Evolutionary conservation across 306 rosid genomes (phyloP).

Genomic region (Luffa acutangula): DNA sequence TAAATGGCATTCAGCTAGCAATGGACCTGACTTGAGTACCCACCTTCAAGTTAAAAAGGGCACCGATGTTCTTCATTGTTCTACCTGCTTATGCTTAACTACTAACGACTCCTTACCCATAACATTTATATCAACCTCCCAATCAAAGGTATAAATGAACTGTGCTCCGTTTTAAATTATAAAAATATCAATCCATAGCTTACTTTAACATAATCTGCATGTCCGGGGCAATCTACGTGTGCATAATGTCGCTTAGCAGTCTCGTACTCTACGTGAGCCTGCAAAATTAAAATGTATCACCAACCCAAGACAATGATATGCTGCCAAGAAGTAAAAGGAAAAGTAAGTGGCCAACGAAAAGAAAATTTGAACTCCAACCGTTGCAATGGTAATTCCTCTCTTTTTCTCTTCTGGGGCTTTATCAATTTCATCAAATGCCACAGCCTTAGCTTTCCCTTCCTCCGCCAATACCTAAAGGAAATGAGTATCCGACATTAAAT

Average conservation of each 20-base stretch:
- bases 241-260: slow-evolving; percentile 83
- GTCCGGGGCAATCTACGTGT: slow-evolving; percentile 98
- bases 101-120: not conserved
- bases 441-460: slow-evolving; percentile 91
- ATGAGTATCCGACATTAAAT: not conserved
- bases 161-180: not conserved
- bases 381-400: slow-evolving; percentile 93
- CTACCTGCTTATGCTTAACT: not conserved
- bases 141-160: not conserved
- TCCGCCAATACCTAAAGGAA: slow-evolving; percentile 58
- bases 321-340: not conserved
- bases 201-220: slow-evolving; percentile 95
- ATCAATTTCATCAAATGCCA: slow-evolving; percentile 86
- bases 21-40: not conserved
- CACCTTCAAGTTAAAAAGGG: not conserved
- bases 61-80: not conserved
- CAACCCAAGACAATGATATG: not conserved
- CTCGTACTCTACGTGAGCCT: slow-evolving; percentile 97
- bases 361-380: slow-evolving; percentile 34
- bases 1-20: not conserved
- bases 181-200: slow-evolving; percentile 14
- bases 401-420: slow-evolving; percentile 97
- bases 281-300: slow-evolving; percentile 9
- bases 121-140: not conserved
- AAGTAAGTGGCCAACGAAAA: not conserved